Evolutionary conservation across 2,329 filamentous ascomycete genomes (phyloP), one percentile per base, ranked within the genome.

Genomic region (Cladophialophora exuberans): DNA sequence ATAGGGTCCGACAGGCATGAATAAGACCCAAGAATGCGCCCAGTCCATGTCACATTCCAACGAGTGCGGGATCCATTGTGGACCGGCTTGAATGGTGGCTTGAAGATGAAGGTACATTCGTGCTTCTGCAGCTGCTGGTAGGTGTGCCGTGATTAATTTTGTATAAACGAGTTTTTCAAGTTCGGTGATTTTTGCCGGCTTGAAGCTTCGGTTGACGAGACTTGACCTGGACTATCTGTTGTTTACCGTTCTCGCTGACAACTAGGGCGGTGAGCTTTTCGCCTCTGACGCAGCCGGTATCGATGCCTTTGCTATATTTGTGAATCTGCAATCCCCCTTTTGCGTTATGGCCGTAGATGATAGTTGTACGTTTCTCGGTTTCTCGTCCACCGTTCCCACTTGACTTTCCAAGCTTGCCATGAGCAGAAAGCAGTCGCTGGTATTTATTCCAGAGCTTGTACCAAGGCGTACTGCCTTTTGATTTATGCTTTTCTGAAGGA

Each of bases 271-370:
- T 90, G 61, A 99, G 75, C 59, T 83, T 78, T 1, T 85, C 85
- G 9, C 91, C 92, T 59, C 82, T 83, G 2, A 90, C 84, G 69
- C 94, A 97, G 0, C 85, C 87, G 0, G 88, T 89, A 71, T 97
- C 94, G 42, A 97, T 76, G 0, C 94, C 94, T 66, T 91, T 89
- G 3, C 87, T 89, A 71, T 89, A 95, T 44, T 81, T 78, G 45
- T 83, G 71, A 15, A 87, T 72, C 65, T 82, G 80, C 22, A 95
- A 79, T 0, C 90, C 91, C 2, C 75, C 74, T 65, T 86, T 85
- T 18, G 90, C 83, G 69, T 97, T 90, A 69, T 97, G 93, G 4
- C 92, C 92, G 71, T 96, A 97, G 54, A 96, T 80, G 35, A 96
- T 87, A 1, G 88, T 90, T 35, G 77, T 82, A 11, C 52, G 62